Evolutionary conservation across 106 monocot genomes (phyloP).

Genomic region (Chionographis japonica): DNA sequence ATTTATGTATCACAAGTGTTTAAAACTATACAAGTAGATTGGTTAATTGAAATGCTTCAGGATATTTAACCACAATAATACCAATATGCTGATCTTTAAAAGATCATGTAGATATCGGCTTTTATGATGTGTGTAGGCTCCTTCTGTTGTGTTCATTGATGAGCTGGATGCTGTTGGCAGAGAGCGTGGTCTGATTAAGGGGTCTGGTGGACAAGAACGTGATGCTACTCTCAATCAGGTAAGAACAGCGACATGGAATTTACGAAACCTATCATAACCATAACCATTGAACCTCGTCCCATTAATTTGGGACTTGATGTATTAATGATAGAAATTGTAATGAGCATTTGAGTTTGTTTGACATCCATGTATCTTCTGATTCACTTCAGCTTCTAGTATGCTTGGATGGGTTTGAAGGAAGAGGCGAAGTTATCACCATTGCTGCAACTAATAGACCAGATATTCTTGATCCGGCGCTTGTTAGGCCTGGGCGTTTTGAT

Average conservation of each 20-base stretch:
- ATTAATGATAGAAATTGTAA: not conserved
- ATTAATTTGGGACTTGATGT: no score
- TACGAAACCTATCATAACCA: not conserved
- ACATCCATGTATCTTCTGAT: slow-evolving; percentile 16
- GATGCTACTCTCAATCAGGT: slow-evolving; percentile 97
- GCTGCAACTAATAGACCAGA: slow-evolving; percentile 94
- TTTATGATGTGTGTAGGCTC: slow-evolving; percentile 41
- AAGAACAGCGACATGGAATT: not conserved
- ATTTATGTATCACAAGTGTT: not conserved
- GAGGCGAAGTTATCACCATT: slow-evolving; percentile 83
- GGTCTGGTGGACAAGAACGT: slow-evolving; percentile 91
- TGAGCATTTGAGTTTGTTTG: slow-evolving; percentile 9
- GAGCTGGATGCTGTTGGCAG: slow-evolving; percentile 92
- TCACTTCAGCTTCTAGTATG: slow-evolving; percentile 80
- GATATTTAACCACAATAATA: no score
- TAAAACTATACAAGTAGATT: not conserved
- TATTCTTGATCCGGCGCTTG: slow-evolving; percentile 94
- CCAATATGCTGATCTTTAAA: no score
- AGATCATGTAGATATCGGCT: not conserved
- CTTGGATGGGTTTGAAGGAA: slow-evolving; percentile 95
- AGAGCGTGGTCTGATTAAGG: slow-evolving; percentile 82
- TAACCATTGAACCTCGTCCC: no score
- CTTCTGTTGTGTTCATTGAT: slow-evolving; percentile 91
- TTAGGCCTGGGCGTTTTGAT: slow-evolving; percentile 89
- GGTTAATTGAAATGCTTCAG: no score